Base-by-base conservation (phyloP, 352 stramenopile genomes). In the Hyaloperonospora brassicae region DNA sequence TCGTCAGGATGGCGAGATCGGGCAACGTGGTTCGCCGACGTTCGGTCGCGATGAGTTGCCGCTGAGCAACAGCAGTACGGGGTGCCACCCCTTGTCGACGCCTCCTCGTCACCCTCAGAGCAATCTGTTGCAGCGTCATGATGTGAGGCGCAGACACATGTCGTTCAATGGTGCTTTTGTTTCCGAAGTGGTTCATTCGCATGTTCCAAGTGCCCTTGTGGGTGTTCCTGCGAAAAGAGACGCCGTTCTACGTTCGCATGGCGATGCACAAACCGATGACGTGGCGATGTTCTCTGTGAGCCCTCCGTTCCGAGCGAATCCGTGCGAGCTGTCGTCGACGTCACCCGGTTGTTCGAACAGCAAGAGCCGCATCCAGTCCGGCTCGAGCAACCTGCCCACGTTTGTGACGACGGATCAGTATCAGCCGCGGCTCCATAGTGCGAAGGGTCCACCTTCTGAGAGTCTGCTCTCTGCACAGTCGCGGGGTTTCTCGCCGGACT, bases 311-410 rank as follows among this genome's bases (percentile, higher is more conserved):
- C 70, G 86, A 59, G 65, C 72, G 3, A 88, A 87, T 43, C 77
- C 80, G 1, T 69, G 70, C 11, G 80, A 90, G 42, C 40, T 89
- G 27, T 55, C 87, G 6, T 90, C 78, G 2, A 87, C 76, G 1
- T 88, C 80, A 2, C 80, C 80, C 25, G 80, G 73, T 0, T 88
- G 88, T 52, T 83, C 72, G 11, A 84, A 86, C 61, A 84, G 66
- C 55, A 90, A 84, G 57, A 81, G 84, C 27, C 86, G 73, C 39
- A 62, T 79, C 46, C 53, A 59, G 40, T 73, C 75, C 21, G 55
- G 67, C 38, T 64, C 68, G 5, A 73, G 76, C 21, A 76, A 60
- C 25, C 39, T 72, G 8, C 74, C 74, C 5, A 83, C 76, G 11
- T 83, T 87, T 42, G 57, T 75, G 17, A 86, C 76, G 11, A 89